Evolutionary conservation across 176 grass and related monocot genomes (phyloP).

Genomic region (Oryza meridionalis): DNA sequence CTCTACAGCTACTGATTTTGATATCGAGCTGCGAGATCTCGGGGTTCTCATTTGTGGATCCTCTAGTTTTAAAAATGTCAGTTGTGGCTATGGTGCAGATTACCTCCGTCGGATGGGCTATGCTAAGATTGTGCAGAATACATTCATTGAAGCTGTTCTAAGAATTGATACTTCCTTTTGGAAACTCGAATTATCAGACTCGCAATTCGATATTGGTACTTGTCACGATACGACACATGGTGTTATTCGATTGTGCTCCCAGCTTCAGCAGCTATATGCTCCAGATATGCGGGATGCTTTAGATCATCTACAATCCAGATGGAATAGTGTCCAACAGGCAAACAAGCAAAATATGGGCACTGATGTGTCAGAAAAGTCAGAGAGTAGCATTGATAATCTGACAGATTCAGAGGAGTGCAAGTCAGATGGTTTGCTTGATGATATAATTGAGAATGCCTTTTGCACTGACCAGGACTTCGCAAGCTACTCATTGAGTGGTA

Average conservation of each 20-base stretch:
- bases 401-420: slow-evolving; percentile 42
- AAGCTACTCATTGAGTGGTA: slow-evolving; percentile 43
- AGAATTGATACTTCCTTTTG: slow-evolving; percentile 63
- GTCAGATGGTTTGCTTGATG: slow-evolving; percentile 82
- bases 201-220: slow-evolving; percentile 70
- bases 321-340: slow-evolving; percentile 80
- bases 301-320: slow-evolving; percentile 94
- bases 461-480: slow-evolving; percentile 29
- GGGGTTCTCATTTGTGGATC: slow-evolving; percentile 82
- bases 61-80: slow-evolving; percentile 49
- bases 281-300: slow-evolving; percentile 88
- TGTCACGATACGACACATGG: slow-evolving; percentile 83
- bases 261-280: slow-evolving; percentile 89
- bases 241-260: slow-evolving; percentile 65
- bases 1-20: slow-evolving; percentile 58
- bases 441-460: slow-evolving; percentile 95
- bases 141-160: slow-evolving; percentile 68
- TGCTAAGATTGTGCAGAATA: slow-evolving; percentile 68
- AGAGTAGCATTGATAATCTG: slow-evolving; percentile 48
- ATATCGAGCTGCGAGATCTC: slow-evolving; percentile 83
- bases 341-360: slow-evolving; percentile 47
- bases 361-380: slow-evolving; percentile 55
- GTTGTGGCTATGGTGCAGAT: slow-evolving; percentile 58
- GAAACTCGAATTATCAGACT: slow-evolving; percentile 86
- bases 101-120: slow-evolving; percentile 72